A percentile compares a stretch with the other conserved stretches of the same genome.
These are phyloP conservation scores for Fusarium begoniae DNA, from an alignment of 2,329 filamentous ascomycete species.

Conservation along the genomic window DNA sequence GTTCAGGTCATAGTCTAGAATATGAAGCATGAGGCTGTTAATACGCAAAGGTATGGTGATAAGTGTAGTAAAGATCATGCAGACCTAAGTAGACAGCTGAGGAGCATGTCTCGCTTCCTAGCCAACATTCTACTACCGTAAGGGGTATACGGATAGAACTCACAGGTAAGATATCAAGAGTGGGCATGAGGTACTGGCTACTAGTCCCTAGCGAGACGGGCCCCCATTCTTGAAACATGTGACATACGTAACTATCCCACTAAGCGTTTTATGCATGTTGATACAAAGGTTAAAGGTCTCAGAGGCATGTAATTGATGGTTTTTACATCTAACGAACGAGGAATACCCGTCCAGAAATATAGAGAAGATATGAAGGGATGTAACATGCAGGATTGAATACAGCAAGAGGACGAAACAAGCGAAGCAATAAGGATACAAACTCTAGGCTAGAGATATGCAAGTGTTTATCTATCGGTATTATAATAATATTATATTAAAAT, in stretches of 20 bases:
- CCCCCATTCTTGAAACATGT: background rate
- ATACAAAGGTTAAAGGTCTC: rapidly evolving
- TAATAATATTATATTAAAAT: no score
- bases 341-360: no score
- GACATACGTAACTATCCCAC: background rate
- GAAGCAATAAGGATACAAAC: background rate
- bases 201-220: background rate
- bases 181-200: background rate
- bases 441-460: background rate
- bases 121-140: background rate
- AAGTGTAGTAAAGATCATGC: rapidly evolving
- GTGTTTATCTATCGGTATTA: no score
- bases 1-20: background rate
- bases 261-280: background rate
- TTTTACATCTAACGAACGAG: no score
- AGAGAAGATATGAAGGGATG: background rate
- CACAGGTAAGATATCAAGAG: background rate
- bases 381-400: no score
- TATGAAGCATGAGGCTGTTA: background rate
- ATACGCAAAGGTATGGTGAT: no score
- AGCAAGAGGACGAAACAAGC: background rate
- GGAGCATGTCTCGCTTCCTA: rapidly evolving
- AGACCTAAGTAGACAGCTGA: background rate
- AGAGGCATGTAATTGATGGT: no score
- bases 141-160: no score